Base-by-base conservation (phyloP, 352 stramenopile genomes). In the Pythium sp. region DNA sequence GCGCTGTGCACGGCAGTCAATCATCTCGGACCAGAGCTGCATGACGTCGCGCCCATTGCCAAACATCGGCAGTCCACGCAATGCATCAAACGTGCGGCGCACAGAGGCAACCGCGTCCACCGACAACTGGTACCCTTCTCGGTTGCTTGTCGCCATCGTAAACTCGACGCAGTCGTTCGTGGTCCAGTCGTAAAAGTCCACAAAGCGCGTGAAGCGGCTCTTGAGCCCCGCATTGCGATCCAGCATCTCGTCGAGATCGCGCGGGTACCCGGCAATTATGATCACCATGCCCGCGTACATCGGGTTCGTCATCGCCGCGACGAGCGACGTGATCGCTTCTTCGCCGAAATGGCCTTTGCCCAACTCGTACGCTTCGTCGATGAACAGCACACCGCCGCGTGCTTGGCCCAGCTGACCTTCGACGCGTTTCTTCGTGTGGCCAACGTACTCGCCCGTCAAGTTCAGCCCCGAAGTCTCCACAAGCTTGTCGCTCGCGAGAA, bases 361-460 rank as follows among this genome's bases (percentile, higher is more conserved):
- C 8, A 98, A 64, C 32, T 91, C 94, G 66, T 98, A 98, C 7
- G 92, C 87, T 69, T 98, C 94, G 69, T 98, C 89, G 46, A 98
- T 90, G 69, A 98, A 98, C 28, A 99, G 70, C 46, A 99, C 80
- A 28, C 91, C 94, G 9, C 95, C 96, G 26, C 87, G 83, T 2
- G 94, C 94, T 69, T 97, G 79, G 6, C 92, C 85, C 3, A 98
- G 74, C 58, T 98, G 86, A n/a, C 87, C 75, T 12, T 80, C 80
- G 5, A 97, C 95, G 46, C 93, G 95, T 59, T 93, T 82, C 62
- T 98, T 92, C 2, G 93, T 98, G 4, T 96, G 89, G 0, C 91
- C 92, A 32, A 98, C 78, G 49, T 93, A 91, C 41, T 94, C 74
- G 70, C 87, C 92, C 0, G 96, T 95, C 34, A 98, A 73, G 36